Evolutionary conservation across 2,329 filamentous ascomycete genomes (phyloP), one percentile per base, ranked within the genome.

Genomic region (Mycosphaerella sp.): DNA sequence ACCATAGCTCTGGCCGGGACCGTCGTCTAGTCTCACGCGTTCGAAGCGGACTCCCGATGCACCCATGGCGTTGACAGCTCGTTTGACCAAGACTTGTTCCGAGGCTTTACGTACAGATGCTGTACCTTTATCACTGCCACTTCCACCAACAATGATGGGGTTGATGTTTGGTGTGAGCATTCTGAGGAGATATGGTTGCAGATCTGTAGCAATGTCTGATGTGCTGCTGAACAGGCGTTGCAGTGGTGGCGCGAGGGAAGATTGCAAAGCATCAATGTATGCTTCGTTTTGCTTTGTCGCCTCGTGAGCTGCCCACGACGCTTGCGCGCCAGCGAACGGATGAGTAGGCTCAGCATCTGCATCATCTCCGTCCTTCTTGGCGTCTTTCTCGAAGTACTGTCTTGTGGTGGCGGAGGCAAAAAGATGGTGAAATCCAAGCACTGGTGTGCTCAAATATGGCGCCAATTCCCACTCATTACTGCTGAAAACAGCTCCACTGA

Each of bases 381-480:
- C 66, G 38, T 66, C 66, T n/a, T 76, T 76, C 64, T 79, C 54
- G 31, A 58, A 53, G 50, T 67, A 64, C 41, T 64, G 59, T 3
- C 76, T 76, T 52, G 78, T 78, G 36, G 78, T 78, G 26, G 85
- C 82, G 0, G 87, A 86, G 3, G 91, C 88, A 66, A 98, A 98
- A 10, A 98, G 79, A 66, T 89, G 79, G 68, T 98, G 95, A 66
- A 95, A 96, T 3, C 89, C 93, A 1, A 97, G 80, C 12, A 93
- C 80, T 0, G 92, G 85, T 62, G 93, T 87, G 64, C 85, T 88
- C 46, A 97, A 80, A 69, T 98, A 98, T 0, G 89, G 85, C 0
- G 81, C 82, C 12, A 98, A 76, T 70, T 98, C 93, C 87, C 93
- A 98, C 53, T 95, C 91, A 69, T 96, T 92, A 55, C 81, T 84